Evolutionary conservation across 148 eudicot species (phyloP), one percentile per base, ranked within the genome.

Genomic region (Persicaria tinctoria): DNA sequence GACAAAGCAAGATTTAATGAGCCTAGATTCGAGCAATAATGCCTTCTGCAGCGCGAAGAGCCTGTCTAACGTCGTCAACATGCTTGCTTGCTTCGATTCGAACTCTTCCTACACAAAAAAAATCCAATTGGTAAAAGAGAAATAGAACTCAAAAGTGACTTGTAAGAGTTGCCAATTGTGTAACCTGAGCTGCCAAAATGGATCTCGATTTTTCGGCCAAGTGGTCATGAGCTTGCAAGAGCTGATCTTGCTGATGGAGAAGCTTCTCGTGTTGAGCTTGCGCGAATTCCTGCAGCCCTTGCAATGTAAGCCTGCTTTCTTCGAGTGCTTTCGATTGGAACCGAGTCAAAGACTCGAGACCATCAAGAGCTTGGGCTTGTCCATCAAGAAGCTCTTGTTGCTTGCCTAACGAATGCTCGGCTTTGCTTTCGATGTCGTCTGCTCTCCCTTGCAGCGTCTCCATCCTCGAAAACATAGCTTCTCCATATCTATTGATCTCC

Each of bases 51-150:
- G 76, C 17, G 89, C 81, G 55, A 91, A 91, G 38, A 91, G 91
- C 80, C 89, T 93, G 78, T 91, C 94, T 57, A 91, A 78, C 49
- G 90, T 88, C 18, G 83, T 82, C 73, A 93, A 89, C 91, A 91
- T 89, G 87, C 72, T 89, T 51, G 94, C 87, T 87, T 93, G 98
- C 84, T 88, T 93, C 4, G 90, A 78, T 80, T 93, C 94, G 57
- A 93, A 93, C 47, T 83, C 87, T 85, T 91, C 97, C 98, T 32
- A 32, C 41, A 32, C 3, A 32, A 3, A 32, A 32, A 32, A 32
- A 32, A 1, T n/a, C 3, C 41, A 32, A 32, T 32, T 32, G n/a
- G 2, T 0, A 1, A 32, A 32, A 32, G 41, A 32, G 41, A 32
- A 32, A 32, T 2, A 32, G 41, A 32, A 2, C 2, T 32, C 41